A percentile compares a stretch with the other conserved stretches of the same genome.
Conservation (phyloP, 306 rosid species). For the Abrus precatorius region DNA sequence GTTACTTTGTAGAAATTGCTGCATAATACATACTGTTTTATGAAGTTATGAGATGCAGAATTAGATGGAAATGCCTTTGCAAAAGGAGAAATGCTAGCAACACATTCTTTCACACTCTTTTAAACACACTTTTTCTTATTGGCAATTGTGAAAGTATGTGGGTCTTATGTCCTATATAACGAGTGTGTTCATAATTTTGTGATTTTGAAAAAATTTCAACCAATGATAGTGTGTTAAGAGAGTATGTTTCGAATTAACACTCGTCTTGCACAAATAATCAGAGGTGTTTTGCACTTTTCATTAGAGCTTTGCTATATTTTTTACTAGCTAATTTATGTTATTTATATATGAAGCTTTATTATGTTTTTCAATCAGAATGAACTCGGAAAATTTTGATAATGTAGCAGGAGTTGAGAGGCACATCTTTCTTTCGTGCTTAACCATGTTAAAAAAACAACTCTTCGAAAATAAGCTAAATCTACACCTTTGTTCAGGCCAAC, state of each 20-base stretch:
- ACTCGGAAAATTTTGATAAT: neutral
- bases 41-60: neutral
- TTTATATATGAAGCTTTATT: neutral
- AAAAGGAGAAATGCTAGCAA: too few species aligned
- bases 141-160: too few species aligned
- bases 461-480: neutral
- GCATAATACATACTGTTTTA: neutral
- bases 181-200: too few species aligned
- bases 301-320: neutral
- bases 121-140: too few species aligned
- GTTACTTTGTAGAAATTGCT: neutral
- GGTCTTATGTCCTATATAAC: too few species aligned
- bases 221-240: too few species aligned
- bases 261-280: neutral
- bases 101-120: too few species aligned
- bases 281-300: neutral
- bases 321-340: neutral
- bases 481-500: neutral
- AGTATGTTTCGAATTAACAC: too few species aligned
- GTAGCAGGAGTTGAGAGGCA: neutral
- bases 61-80: neutral
- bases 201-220: too few species aligned
- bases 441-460: slow-evolving; percentile 24
- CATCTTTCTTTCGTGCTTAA: neutral
- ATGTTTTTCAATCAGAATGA: neutral